Evolutionary conservation across 208 protist species (phyloP), one percentile per base, ranked within the genome.

Genomic region (Leishmania major): DNA sequence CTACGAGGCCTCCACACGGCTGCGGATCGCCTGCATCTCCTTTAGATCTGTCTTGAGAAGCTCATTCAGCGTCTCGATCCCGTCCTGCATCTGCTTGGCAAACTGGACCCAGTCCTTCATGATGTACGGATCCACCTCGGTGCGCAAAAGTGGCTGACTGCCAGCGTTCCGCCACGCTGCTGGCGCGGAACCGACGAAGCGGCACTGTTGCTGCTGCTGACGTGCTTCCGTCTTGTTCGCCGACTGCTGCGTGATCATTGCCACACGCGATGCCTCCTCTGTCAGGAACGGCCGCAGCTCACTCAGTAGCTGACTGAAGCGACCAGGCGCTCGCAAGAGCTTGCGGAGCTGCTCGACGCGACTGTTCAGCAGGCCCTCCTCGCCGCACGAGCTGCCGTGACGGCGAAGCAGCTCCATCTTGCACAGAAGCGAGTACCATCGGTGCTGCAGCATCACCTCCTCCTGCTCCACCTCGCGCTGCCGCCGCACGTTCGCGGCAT

Each of bases 371-470:
- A 87, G 79, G 7, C 80, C 71, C 75, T 93, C 93, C 66, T 89
- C 88, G 31, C 80, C 90, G 43, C 83, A 74, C 1, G 86, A 77
- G 69, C 74, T 70, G 64, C 91, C 88, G 31, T 85, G 49, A 15
- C 78, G 87, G 8, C 93, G 83, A 35, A 96, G 86, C 73, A 88
- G 84, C 78, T 96, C 91, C 72, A 90, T 84, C 75, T 91, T 90
- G 28, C 81, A 84, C 57, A 92, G 69, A 19, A 94, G 78, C 6
- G 81, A 57, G 70, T 87, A 88, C 90, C 88, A 94, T 51, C 91
- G 87, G 45, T 90, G 87, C 49, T 80, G 87, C 78, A 96, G 86
- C 90, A 95, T 93, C 69, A 87, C 82, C 35, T 95, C 84, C 75
- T 91, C 84, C 60, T 90, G 84, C 79, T 89, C 79, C 73, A 93